Evolutionary conservation across 345 rosid genomes (phyloP), one percentile per base, ranked within the genome.

Genomic region (Boechera divaricarpa): DNA sequence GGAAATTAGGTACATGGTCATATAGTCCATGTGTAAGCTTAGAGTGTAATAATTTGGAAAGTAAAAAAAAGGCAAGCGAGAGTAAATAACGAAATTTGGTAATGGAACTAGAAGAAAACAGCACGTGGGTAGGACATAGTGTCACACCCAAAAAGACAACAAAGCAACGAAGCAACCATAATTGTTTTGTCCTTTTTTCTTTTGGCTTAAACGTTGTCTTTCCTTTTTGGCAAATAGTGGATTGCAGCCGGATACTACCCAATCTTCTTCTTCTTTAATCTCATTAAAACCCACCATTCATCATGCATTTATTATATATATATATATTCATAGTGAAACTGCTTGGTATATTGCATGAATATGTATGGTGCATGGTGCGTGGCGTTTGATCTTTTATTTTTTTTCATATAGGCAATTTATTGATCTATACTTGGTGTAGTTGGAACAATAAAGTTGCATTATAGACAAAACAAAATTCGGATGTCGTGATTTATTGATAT

Each of bases 121-220:
- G 62, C 77, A 77, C 63, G 81, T 77, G 81, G 21, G 81, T 77
- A 77, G 81, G 81, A 39, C 81, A 71, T 57, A 64, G 56, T 63
- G 54, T 1, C 24, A 71, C 38, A 41, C 54, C 73, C 44, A 71
- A 77, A 77, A 77, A 77, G 80, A 77, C 67, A 71, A 64, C 32
- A 58, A 72, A 72, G 54, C 80, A 77, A 70, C 76, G 71, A 77
- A 70, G 76, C 81, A 71, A 77, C 68, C 65, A 77, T 71, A 64
- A 71, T 71, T 58, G 44, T 31, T 64, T 3, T 2, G 51, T 58
- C 53, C 61, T 38, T 64, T 64, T 64, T 36, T 54, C 48, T 64
- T 70, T 71, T 64, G 55, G 72, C 21, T 71, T 64, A 47, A 65
- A 71, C 67, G 16, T 21, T 77, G 81, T 77, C 77, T 71, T 64